Evolutionary conservation across 495 filamentous ascomycete genomes (phyloP).

Genomic region (Rhypophila decipiens): DNA sequence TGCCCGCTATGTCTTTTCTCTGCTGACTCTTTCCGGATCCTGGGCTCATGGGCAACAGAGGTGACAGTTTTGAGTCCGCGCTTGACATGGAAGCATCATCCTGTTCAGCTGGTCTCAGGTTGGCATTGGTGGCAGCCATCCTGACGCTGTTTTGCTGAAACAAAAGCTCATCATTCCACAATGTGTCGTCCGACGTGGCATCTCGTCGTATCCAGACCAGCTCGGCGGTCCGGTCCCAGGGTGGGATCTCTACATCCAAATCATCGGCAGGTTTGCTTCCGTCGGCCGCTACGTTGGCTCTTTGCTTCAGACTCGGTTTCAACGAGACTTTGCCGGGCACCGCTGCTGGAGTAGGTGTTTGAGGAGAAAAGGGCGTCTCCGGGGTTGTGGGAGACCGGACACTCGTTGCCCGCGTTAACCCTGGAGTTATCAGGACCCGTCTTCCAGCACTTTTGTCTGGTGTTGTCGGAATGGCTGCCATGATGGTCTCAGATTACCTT

Average conservation of each 20-base stretch:
- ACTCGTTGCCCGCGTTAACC: no score
- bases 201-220: conserved; percentile 13
- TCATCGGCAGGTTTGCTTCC: no score
- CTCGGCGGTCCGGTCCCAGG: conserved; percentile 27
- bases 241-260: conserved; percentile 3
- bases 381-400: no score
- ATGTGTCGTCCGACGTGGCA: neutral
- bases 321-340: no score
- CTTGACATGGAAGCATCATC: no score
- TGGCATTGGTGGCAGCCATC: conserved; percentile 3
- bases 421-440: no score
- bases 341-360: neutral
- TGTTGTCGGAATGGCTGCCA: no score
- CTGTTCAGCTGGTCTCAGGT: neutral
- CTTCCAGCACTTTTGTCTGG: no score
- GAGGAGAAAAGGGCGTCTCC: neutral
- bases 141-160: conserved; percentile 11
- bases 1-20: neutral
- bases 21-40: neutral
- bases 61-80: no score
- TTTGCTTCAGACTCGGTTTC: no score
- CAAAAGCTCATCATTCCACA: conserved; percentile 3
- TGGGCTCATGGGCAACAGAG: neutral
- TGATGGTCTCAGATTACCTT: no score
- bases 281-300: no score